phyloP scores from a whole-genome alignment of 139 green algal species.

The Yamagishiella unicocca region DNA sequence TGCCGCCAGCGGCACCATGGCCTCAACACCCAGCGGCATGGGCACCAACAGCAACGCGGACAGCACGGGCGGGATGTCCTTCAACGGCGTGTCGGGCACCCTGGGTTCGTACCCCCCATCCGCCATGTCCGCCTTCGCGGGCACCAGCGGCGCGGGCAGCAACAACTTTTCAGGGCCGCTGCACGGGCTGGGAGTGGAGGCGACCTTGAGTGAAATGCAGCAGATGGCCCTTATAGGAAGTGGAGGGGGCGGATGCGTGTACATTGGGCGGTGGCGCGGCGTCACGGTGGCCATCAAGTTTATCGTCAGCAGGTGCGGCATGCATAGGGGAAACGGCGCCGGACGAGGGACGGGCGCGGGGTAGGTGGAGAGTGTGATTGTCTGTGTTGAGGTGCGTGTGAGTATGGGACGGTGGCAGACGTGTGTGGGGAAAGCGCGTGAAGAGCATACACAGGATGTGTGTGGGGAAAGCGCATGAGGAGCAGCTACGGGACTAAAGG shows the following conservation, averaged over 20 bases:
- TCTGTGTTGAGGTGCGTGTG: too few species aligned
- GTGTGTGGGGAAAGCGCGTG: too few species aligned
- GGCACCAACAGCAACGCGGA: not conserved
- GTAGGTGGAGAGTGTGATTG: too few species aligned
- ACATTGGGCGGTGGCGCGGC: slow-evolving; percentile 29
- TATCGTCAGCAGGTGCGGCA: slow-evolving; percentile 32
- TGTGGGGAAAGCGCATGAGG: too few species aligned
- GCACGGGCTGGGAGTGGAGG: slow-evolving; percentile 6
- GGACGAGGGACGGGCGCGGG: too few species aligned
- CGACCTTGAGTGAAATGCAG: slow-evolving; percentile 37
- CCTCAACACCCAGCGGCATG: not conserved
- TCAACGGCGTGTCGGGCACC: not conserved
- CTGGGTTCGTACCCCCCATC: too few species aligned
- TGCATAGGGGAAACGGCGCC: too few species aligned
- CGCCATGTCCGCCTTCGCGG: not conserved
- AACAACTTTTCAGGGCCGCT: not conserved
- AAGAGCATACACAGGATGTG: too few species aligned
- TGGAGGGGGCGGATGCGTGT: slow-evolving; percentile 31
- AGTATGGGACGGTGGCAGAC: too few species aligned
- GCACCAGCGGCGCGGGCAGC: not conserved
- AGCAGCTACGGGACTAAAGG: too few species aligned
- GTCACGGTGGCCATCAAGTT: slow-evolving; percentile 37
- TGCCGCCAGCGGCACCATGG: not conserved
- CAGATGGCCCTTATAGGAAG: slow-evolving; percentile 40
- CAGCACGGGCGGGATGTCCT: not conserved